Base-by-base conservation (phyloP, 2,329 filamentous ascomycete species). In the Phyllosticta citrichinensis region DNA sequence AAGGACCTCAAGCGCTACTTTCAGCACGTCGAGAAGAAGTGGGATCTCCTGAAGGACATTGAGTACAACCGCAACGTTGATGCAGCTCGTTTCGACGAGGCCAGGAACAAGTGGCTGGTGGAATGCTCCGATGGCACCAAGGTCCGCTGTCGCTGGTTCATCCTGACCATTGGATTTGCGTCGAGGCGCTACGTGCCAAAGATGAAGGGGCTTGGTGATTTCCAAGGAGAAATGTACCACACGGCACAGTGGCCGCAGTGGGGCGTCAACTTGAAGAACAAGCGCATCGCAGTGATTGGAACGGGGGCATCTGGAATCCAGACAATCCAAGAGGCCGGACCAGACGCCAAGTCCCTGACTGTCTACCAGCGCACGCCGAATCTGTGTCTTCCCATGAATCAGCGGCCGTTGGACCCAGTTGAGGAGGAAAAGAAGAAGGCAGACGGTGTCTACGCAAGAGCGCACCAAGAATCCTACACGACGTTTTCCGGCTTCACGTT, bases 81-180 rank as follows among this genome's bases (percentile, higher is more conserved):
- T 5, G 73, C 69, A 2, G 77, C 76, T 1, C 65, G 68, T 1
- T 82, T 76, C 64, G 69, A 81, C 58, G 66, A 69, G 0, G 62
- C 65, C 0, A 60, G 69, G 1, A 60, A 51, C 14, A 47, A 60
- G 52, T 60, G 70, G 70, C 0, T 65, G 67, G 30, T 84, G 80
- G 81, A 71, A 68, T 0, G 66, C 83, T 14, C 70, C 63, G 8
- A 79, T 77, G 0, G 72, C 72, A 9, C 73, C 74, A 30, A 79
- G 79, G 2, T 64, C 69, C 78, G 14, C 65, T 79, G 58, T 70
- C 72, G 27, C 73, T 72, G 35, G 76, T 73, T n/a, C 78, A 77
- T n/a, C 77, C 76, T 65, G 73, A 11, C 73, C 74, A 5, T 77
- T 77, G 64, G 70, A 69, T 0, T 64, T 59, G 58, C 58, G 20